phyloP scores from a whole-genome alignment of 768 basidiomycete genomes.

The Roridomyces roridus region DNA sequence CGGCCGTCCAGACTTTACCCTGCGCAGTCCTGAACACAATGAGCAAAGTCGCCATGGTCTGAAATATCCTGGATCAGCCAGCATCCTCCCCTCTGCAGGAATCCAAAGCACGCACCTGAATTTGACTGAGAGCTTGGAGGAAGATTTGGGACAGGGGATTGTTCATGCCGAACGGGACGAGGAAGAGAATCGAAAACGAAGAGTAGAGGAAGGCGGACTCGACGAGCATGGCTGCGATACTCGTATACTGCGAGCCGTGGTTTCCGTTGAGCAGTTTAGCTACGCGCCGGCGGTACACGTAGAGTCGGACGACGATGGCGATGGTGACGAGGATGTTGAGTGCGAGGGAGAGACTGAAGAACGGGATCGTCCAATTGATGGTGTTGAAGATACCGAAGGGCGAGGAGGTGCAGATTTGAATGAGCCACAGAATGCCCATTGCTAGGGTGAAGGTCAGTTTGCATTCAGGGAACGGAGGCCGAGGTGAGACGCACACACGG shows the following conservation, averaged over 20 bases:
- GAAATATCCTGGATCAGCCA: too few species aligned
- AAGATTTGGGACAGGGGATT: not conserved
- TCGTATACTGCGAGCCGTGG: conserved; percentile 1
- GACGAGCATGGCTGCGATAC: conserved; percentile 5
- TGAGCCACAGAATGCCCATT: too few species aligned
- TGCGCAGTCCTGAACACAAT: too few species aligned
- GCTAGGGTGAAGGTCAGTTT: too few species aligned
- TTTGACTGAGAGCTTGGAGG: not conserved
- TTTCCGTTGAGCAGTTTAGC: not conserved
- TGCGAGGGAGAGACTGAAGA: too few species aligned
- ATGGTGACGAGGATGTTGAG: not conserved
- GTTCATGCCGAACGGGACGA: not conserved
- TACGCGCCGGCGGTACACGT: not conserved
- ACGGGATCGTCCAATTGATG: not conserved
- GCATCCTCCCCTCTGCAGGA: too few species aligned
- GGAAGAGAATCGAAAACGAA: not conserved
- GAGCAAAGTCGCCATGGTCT: too few species aligned
- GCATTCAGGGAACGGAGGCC: too few species aligned
- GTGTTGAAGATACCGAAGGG: not conserved
- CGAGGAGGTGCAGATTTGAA: too few species aligned
- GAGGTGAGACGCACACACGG: too few species aligned
- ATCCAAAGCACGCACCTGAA: too few species aligned
- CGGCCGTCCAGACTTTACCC: too few species aligned
- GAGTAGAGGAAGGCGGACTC: conserved; percentile 4
- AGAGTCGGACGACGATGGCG: not conserved